phyloP scores from a whole-genome alignment of 495 filamentous ascomycete genomes.

The Daldinia loculata region DNA sequence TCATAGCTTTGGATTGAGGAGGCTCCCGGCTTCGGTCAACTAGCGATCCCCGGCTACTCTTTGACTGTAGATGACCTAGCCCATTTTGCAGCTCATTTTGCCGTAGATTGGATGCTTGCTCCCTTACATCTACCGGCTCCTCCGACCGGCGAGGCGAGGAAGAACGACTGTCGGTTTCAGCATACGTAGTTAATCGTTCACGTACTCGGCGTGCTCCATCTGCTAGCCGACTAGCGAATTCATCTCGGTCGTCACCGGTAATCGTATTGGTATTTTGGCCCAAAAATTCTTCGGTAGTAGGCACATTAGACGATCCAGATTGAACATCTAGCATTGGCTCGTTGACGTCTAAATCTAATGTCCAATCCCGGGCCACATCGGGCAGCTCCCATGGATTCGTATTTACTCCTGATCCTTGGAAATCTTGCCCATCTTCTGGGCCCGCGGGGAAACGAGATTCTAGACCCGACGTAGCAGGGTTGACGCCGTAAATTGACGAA shows the following conservation, averaged over 20 bases:
- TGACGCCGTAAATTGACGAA: constrained; percentile 74
- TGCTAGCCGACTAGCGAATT: constrained; percentile 82
- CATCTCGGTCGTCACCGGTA: constrained; percentile 75
- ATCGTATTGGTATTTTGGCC: constrained; percentile 65
- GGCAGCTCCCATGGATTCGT: constrained; percentile 63
- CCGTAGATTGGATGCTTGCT: constrained; percentile 55
- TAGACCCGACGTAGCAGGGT: constrained; percentile 41
- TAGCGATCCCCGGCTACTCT: constrained; percentile 69
- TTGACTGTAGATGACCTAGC: constrained; percentile 73
- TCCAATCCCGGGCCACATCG: constrained; percentile 35
- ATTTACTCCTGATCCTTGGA: constrained; percentile 43
- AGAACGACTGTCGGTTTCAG: constrained; percentile 67
- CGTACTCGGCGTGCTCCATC: constrained; percentile 78
- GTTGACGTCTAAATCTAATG: constrained; percentile 42
- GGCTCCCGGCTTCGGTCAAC: constrained; percentile 53
- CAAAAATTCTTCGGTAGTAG: constrained; percentile 61
- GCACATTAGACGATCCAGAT: constrained; percentile 34
- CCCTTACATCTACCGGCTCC: constrained; percentile 45
- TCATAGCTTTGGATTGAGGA: constrained; percentile 69
- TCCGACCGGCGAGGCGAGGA: constrained; percentile 60
- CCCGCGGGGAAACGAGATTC: constrained; percentile 54
- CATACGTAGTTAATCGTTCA: constrained; percentile 79
- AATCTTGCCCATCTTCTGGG: constrained; percentile 27
- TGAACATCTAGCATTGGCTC: constrained; percentile 41
- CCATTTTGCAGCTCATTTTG: constrained; percentile 61